Base-by-base conservation (phyloP, 495 filamentous ascomycete species). In the Penicillium coprophilum region DNA sequence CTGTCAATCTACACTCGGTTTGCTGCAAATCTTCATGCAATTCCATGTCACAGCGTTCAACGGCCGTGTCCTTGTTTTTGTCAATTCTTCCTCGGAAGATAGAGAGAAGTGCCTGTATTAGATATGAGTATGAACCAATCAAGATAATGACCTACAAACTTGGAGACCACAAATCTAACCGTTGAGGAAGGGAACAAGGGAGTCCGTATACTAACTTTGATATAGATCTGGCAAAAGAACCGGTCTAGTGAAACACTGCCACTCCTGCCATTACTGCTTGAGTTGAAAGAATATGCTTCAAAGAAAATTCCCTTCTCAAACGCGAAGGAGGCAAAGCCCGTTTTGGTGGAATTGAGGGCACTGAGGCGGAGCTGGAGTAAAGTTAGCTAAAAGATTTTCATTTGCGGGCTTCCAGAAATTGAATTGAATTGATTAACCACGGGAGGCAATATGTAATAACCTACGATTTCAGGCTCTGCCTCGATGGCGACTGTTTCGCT, bases 301-400 rank as follows among this genome's bases (percentile, higher is more conserved):
- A 97, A 98, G 73, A 97, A 98, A n/a, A 76, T 73, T 53, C 77
- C 79, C 24, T 80, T 80, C 46, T 87, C 83, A 36, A 96, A 84
- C 12, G 82, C 81, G 62, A 96, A 89, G 15, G 89, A 90, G 0
- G 88, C 85, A 73, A 96, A 96, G 39, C 91, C 91, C 20, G 94
- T 95, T 66, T 95, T 96, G 15, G 92, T 90, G n/a, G 86, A 82
- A 72, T 97, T 98, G 38, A 98, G 77, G 3, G 90, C 85, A 32
- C 89, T 92, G 47, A 98, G 67, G 19, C 86, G 81, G 44, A 97
- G 84, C 89, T 96, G 39, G 9, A 12, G 60, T 20, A 69, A 56
- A 38, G 13, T 45, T 28, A 46, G 45, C 31, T 40, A 24, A 10
- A 34, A 9, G 4, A 23, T 19, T 23, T 10, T 30, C n/a, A 49